Evolutionary conservation across 371 early-diverging fungal species (phyloP).

Genomic region (Quaeritorhiza haematococci): DNA sequence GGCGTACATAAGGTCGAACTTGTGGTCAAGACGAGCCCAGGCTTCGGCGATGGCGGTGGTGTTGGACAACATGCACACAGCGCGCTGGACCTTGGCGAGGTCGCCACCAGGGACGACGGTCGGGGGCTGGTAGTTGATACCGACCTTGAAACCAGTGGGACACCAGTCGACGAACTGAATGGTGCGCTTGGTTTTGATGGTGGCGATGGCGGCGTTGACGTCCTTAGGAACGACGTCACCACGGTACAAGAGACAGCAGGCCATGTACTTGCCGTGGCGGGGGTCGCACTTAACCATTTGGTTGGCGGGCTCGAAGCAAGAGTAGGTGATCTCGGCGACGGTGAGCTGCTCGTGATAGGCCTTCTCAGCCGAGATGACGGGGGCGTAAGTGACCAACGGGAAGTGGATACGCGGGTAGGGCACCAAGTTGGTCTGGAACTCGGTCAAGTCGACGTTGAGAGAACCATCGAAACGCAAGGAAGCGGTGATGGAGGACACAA

Average conservation of each 20-base stretch:
- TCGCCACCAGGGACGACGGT: slow-evolving; percentile 89
- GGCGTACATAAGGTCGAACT: slow-evolving; percentile 95
- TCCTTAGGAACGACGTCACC: slow-evolving; percentile 88
- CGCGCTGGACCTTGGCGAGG: slow-evolving; percentile 88
- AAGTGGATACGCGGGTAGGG: slow-evolving; percentile 97
- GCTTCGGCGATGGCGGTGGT: slow-evolving; percentile 96
- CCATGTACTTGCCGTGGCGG: slow-evolving; percentile 94
- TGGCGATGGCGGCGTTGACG: slow-evolving; percentile 81
- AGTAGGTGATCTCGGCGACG: slow-evolving; percentile 86
- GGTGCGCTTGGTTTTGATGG: slow-evolving; percentile 86
- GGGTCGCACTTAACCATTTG: slow-evolving; percentile 98
- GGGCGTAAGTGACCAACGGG: slow-evolving; percentile 92
- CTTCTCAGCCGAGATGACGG: slow-evolving; percentile 85
- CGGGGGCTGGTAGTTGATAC: slow-evolving; percentile 89
- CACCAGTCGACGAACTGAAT: slow-evolving; percentile 98
- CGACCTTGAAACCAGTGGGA: slow-evolving; percentile 97
- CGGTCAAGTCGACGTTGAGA: slow-evolving; percentile 90
- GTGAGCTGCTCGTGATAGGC: slow-evolving; percentile 88
- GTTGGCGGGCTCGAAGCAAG: slow-evolving; percentile 92
- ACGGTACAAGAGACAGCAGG: slow-evolving; percentile 91
- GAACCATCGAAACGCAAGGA: slow-evolving; percentile 97
- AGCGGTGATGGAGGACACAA: slow-evolving; percentile 99
- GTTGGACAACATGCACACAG: slow-evolving; percentile 93
- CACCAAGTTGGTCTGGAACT: slow-evolving; percentile 97
- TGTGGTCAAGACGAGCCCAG: slow-evolving; percentile 92